phyloP scores from a whole-genome alignment of 371 early-diverging fungal genomes.

The Mucor irregularis region DNA sequence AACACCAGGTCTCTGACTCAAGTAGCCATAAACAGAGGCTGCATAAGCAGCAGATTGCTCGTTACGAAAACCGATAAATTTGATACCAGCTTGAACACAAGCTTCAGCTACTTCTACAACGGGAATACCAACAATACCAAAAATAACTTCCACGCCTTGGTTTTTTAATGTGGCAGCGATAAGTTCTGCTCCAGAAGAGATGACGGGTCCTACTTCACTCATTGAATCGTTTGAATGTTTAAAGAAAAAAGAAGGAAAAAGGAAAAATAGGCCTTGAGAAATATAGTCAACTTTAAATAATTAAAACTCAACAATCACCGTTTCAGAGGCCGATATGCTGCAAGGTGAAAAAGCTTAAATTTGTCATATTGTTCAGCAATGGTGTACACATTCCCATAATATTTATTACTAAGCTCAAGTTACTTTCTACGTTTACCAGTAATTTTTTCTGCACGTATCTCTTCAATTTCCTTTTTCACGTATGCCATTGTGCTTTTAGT shows the following conservation, averaged over 20 bases:
- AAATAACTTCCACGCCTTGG: slow-evolving; percentile 69
- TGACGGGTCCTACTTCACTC: slow-evolving; percentile 5
- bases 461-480: slow-evolving; percentile 28
- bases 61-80: slow-evolving; percentile 76
- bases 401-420: too few relatives aligned
- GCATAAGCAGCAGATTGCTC: slow-evolving; percentile 83
- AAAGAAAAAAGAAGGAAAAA: not conserved
- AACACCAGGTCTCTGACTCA: slow-evolving; percentile 72
- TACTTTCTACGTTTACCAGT: slow-evolving; percentile 37
- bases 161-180: slow-evolving; percentile 62
- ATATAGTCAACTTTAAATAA: not conserved
- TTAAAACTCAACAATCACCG: too few relatives aligned
- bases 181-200: slow-evolving; percentile 62
- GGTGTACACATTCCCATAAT: too few relatives aligned
- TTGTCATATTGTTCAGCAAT: too few relatives aligned
- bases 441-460: slow-evolving; percentile 25
- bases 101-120: slow-evolving; percentile 78
- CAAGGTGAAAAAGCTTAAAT: too few relatives aligned
- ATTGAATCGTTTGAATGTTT: not conserved
- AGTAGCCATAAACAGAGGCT: slow-evolving; percentile 69
- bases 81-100: slow-evolving; percentile 70
- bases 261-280: not conserved
- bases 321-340: too few relatives aligned
- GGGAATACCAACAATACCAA: slow-evolving; percentile 88
- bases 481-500: slow-evolving; percentile 27